Evolutionary conservation across 345 rosid genomes (phyloP).

Genomic region (Garcia nutans): DNA sequence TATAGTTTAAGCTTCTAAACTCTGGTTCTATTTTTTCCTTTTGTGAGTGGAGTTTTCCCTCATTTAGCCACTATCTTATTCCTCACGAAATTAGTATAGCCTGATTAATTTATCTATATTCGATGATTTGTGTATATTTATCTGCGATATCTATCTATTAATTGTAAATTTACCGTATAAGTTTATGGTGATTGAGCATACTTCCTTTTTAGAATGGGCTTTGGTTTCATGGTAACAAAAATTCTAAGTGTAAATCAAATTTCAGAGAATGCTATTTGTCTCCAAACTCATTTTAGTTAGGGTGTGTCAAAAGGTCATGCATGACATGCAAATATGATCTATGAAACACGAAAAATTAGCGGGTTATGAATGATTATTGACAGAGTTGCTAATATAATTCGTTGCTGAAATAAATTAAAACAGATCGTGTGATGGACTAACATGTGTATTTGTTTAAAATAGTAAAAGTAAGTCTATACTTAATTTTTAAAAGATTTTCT

Average conservation of each 20-base stretch:
- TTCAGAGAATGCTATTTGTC: background rate
- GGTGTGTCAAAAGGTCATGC: too few species aligned
- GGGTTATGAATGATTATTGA: too few species aligned
- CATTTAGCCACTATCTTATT: background rate
- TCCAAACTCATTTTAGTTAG: background rate
- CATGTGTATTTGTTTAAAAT: too few species aligned
- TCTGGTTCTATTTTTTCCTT: background rate
- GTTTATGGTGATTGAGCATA: constrained; percentile 5
- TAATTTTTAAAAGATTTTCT: too few species aligned
- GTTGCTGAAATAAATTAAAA: too few species aligned
- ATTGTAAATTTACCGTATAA: constrained; percentile 29
- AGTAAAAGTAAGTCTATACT: too few species aligned
- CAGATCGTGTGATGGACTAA: too few species aligned
- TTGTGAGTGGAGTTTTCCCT: constrained; percentile 20
- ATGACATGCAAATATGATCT: too few species aligned
- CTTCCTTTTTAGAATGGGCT: background rate
- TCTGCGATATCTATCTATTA: constrained; percentile 8
- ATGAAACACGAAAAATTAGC: too few species aligned
- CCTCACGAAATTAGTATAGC: constrained; percentile 4
- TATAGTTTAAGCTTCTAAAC: constrained; percentile 16
- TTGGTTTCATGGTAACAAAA: background rate
- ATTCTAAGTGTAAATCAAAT: background rate
- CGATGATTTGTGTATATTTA: constrained; percentile 27
- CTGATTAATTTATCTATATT: constrained; percentile 16
- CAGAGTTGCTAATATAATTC: too few species aligned